These are phyloP conservation scores for Sporothrix brasiliensis DNA, from an alignment of 2,329 filamentous ascomycete genomes.

Conservation along the genomic window DNA sequence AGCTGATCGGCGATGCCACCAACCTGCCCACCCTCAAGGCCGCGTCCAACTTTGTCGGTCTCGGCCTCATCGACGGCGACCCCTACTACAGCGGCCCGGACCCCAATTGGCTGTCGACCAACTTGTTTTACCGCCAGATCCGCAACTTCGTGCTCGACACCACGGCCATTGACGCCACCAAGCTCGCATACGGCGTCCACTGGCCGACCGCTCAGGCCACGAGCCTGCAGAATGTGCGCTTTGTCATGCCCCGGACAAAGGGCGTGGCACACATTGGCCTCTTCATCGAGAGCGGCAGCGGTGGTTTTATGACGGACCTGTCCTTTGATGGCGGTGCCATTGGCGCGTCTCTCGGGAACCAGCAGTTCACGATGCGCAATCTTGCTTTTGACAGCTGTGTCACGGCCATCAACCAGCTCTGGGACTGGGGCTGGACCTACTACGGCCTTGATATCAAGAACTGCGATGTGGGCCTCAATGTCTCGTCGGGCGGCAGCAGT, in stretches of 20 bases:
- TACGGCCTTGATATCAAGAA: slow-evolving; percentile 63
- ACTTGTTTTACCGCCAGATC: slow-evolving; percentile 56
- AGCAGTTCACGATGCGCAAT: slow-evolving; percentile 71
- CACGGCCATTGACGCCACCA: slow-evolving; percentile 54
- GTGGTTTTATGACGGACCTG: slow-evolving; percentile 55
- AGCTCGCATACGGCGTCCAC: slow-evolving; percentile 61
- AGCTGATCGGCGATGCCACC: slow-evolving; percentile 35
- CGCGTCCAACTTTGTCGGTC: slow-evolving; percentile 8
- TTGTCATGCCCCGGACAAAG: slow-evolving; percentile 53
- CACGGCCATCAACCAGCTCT: slow-evolving; percentile 68
- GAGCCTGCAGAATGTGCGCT: slow-evolving; percentile 60
- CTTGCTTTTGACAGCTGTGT: slow-evolving; percentile 66
- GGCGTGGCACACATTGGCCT: slow-evolving; percentile 61
- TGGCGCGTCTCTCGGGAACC: slow-evolving; percentile 66
- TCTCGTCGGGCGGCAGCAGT: slow-evolving; percentile 53
- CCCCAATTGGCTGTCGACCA: slow-evolving; percentile 53
- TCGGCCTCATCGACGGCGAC: slow-evolving; percentile 44
- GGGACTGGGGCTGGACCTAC: slow-evolving; percentile 75
- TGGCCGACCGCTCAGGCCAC: slow-evolving; percentile 71
- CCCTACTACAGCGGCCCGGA: slow-evolving; percentile 26
- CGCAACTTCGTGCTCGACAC: slow-evolving; percentile 61
- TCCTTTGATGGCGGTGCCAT: slow-evolving; percentile 61
- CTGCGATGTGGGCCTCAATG: slow-evolving; percentile 63
- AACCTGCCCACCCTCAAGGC: slow-evolving; percentile 34
- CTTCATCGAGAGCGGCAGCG: slow-evolving; percentile 43